A percentile compares a stretch with the other conserved stretches of the same genome.
phyloP scores from a whole-genome alignment of 2,329 filamentous ascomycete genomes.

The Myriosclerotinia duriaeana region DNA sequence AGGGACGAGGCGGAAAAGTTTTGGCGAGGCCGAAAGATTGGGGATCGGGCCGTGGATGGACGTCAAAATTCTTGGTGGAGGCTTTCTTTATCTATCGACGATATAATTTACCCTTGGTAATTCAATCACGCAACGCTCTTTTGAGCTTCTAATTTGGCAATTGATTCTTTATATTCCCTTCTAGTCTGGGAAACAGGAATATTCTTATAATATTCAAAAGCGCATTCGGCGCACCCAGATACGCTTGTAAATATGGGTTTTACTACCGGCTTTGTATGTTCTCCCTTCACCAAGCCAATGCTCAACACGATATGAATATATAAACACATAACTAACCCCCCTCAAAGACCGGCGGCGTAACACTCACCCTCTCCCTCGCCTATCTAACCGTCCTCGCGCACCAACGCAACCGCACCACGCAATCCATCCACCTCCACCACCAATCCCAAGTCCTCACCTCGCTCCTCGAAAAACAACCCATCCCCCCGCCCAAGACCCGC shows the following conservation, averaged over 20 bases:
- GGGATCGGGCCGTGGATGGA: not conserved
- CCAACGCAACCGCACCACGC: conserved; percentile 58
- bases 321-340: conserved; percentile 24
- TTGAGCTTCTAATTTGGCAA: conserved; percentile 26
- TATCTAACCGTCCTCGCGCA: conserved; percentile 72
- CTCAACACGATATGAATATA: not conserved
- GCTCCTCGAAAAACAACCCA: conserved; percentile 51
- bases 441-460: conserved; percentile 56
- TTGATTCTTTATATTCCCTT: not conserved
- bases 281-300: conserved; percentile 7
- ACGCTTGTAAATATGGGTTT: conserved; percentile 60
- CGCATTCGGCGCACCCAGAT: conserved; percentile 28
- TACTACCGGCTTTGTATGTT: conserved; percentile 69
- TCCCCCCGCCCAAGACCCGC: conserved; percentile 51
- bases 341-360: conserved; percentile 68
- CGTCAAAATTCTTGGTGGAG: conserved; percentile 21
- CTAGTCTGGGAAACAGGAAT: not conserved
- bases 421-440: conserved; percentile 36
- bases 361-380: conserved; percentile 69
- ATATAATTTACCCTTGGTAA: conserved; percentile 23
- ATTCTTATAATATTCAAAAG: conserved; percentile 11
- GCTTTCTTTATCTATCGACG: conserved; percentile 23
- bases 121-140: conserved; percentile 27
- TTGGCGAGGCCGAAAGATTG: conserved; percentile 29
- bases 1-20: conserved; percentile 26